phyloP scores from a whole-genome alignment of 2,329 filamentous ascomycete genomes.

The Alternaria sp. region DNA sequence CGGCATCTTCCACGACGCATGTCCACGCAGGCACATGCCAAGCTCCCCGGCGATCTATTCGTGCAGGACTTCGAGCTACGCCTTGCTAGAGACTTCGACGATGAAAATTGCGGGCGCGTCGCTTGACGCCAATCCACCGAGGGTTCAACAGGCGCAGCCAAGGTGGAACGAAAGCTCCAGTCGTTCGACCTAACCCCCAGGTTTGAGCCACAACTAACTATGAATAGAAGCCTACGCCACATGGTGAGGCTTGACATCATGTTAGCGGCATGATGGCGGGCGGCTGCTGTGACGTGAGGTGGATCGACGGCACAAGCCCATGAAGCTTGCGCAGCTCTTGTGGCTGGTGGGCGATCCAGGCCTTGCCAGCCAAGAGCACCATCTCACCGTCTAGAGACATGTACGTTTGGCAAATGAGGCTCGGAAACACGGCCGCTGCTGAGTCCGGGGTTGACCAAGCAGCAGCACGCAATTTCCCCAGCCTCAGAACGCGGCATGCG shows the following conservation, averaged over 20 bases:
- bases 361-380: constrained; percentile 1
- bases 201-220: constrained; percentile 6
- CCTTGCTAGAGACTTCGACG: not conserved
- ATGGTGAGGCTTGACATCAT: constrained; percentile 8
- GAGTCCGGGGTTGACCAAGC: not conserved
- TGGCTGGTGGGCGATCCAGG: constrained; percentile 9
- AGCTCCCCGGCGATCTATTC: not conserved
- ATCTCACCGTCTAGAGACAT: not conserved
- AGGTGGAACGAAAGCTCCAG: not conserved
- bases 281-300: not conserved
- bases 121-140: not conserved
- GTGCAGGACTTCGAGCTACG: not conserved
- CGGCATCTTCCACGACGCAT: not conserved
- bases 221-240: constrained; percentile 3
- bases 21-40: not conserved
- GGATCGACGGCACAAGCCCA: constrained; percentile 1
- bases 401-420: not conserved
- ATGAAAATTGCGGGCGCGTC: not conserved
- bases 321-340: constrained; percentile 14
- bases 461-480: not conserved
- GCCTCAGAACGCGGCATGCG: constrained; percentile 3
- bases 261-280: not conserved
- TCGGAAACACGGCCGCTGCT: not conserved
- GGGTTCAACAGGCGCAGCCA: not conserved
- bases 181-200: not conserved